These are phyloP conservation scores for Phialophora chinensis DNA, from an alignment of 2,329 filamentous ascomycete genomes.

Conservation along the genomic window DNA sequence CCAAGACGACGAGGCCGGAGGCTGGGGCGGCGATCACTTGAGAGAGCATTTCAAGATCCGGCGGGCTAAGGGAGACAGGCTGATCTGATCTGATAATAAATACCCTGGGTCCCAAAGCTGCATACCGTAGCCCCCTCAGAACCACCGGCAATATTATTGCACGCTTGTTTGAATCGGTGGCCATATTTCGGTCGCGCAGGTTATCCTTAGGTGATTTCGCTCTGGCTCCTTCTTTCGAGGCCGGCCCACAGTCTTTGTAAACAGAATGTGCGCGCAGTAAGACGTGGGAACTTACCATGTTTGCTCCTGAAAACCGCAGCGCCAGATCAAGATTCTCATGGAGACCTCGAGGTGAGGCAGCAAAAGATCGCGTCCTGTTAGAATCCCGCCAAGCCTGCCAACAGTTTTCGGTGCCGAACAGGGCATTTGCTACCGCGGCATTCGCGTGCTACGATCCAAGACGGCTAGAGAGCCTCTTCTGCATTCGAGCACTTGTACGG, in stretches of 20 bases:
- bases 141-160: neutral
- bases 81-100: conserved; percentile 1
- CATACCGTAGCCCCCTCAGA: neutral
- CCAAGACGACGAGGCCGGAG: conserved; percentile 12
- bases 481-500: neutral
- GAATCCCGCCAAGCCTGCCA: neutral
- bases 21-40: conserved; percentile 10
- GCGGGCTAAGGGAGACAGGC: conserved; percentile 2
- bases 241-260: too few species aligned
- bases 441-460: too few species aligned
- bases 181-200: neutral
- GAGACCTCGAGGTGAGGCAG: neutral
- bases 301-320: too few species aligned
- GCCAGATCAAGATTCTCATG: neutral
- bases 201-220: neutral
- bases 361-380: neutral
- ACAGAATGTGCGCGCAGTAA: too few species aligned
- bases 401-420: neutral
- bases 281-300: too few species aligned
- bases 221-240: neutral
- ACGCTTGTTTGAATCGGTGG: neutral
- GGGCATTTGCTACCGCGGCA: neutral
- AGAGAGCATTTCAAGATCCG: conserved; percentile 12
- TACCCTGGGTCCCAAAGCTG: neutral
- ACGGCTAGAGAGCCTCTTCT: neutral